Evolutionary conservation across 306 rosid species (phyloP).

Genomic region (Senna siamea): DNA sequence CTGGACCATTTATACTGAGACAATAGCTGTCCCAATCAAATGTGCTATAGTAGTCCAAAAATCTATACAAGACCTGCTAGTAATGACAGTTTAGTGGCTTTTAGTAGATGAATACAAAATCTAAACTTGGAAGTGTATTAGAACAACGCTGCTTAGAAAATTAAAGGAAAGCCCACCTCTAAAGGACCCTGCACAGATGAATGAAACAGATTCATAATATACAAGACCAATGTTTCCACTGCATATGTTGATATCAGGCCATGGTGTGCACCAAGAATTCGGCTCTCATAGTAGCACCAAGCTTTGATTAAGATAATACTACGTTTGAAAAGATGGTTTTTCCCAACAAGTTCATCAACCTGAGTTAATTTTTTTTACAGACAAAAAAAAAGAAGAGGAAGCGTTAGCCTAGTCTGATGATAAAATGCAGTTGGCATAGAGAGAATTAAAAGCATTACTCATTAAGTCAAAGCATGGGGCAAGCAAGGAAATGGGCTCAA

Average conservation of each 20-base stretch:
- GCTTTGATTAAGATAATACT: conserved; percentile 70
- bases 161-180: conserved; percentile 54
- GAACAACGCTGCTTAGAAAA: conserved; percentile 22
- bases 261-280: conserved; percentile 69
- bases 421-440: background rate
- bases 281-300: conserved; percentile 83
- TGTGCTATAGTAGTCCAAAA: conserved; percentile 64
- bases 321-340: conserved; percentile 67
- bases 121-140: conserved; percentile 24
- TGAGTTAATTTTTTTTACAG: conserved; percentile 13
- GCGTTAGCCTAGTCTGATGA: conserved; percentile 28
- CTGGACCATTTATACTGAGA: conserved; percentile 60
- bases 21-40: conserved; percentile 67
- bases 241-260: conserved; percentile 77
- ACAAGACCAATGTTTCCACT: conserved; percentile 64
- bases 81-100: conserved; percentile 34
- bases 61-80: conserved; percentile 65
- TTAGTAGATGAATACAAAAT: conserved; percentile 32
- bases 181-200: conserved; percentile 65
- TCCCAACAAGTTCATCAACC: conserved; percentile 64
- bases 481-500: background rate
- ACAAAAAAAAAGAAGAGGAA: background rate
- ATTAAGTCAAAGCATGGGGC: background rate
- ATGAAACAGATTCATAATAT: conserved; percentile 62
- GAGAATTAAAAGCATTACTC: background rate